These are phyloP conservation scores for Astrocystis sublimbata DNA, from an alignment of 495 filamentous ascomycete species.

Conservation along the genomic window DNA sequence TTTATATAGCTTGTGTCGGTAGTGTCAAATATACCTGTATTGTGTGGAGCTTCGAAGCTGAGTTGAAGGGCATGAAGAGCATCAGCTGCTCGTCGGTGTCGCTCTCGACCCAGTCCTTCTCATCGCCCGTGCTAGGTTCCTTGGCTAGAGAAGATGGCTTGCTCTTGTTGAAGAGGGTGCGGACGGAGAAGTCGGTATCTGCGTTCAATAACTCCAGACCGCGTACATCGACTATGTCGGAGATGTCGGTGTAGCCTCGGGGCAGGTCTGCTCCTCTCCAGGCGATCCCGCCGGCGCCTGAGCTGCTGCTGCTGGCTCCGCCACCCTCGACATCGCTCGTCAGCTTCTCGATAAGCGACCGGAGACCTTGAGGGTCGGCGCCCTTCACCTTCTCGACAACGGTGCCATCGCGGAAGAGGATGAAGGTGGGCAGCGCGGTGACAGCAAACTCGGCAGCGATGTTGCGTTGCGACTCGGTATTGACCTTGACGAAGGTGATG, in stretches of 20 bases:
- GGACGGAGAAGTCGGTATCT: constrained; percentile 64
- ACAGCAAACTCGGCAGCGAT: constrained; percentile 71
- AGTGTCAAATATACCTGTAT: constrained; percentile 52
- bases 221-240: constrained; percentile 73
- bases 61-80: constrained; percentile 89
- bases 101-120: constrained; percentile 92
- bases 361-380: constrained; percentile 68
- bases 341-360: constrained; percentile 70
- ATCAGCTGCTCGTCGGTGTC: constrained; percentile 98
- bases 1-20: constrained; percentile 7
- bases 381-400: constrained; percentile 67
- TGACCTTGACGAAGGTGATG: constrained; percentile 84
- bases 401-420: constrained; percentile 78
- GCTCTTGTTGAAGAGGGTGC: constrained; percentile 67
- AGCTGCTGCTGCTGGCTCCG: constrained; percentile 50
- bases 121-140: constrained; percentile 54
- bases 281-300: constrained; percentile 36
- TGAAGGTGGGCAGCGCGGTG: constrained; percentile 81
- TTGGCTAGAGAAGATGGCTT: constrained; percentile 68
- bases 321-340: constrained; percentile 62
- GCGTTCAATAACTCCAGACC: constrained; percentile 86
- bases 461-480: constrained; percentile 74
- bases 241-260: constrained; percentile 81
- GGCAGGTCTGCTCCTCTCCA: constrained; percentile 79
- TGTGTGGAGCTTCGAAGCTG: constrained; percentile 86